phyloP scores from a whole-genome alignment of 495 filamentous ascomycete species.

The Lichina pygmaea region DNA sequence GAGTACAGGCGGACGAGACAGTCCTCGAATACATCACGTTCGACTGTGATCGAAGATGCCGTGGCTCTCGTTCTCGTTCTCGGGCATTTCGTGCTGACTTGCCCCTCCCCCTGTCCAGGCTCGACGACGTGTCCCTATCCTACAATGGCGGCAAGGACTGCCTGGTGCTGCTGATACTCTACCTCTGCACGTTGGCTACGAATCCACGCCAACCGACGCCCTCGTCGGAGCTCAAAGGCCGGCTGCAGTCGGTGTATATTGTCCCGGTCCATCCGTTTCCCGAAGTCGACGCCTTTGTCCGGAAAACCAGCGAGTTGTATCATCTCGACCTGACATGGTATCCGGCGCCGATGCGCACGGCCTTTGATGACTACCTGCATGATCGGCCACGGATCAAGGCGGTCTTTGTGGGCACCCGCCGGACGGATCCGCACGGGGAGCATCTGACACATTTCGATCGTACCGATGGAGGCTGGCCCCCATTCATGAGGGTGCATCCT shows the following conservation, averaged over 20 bases:
- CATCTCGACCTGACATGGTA: constrained; percentile 54
- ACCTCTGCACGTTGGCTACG: constrained; percentile 38
- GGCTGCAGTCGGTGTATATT: constrained; percentile 69
- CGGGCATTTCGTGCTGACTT: not conserved
- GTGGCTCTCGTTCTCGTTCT: not conserved
- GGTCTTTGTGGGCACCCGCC: constrained; percentile 74
- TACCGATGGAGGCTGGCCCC: constrained; percentile 77
- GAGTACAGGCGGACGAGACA: constrained; percentile 4
- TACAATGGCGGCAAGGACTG: constrained; percentile 99
- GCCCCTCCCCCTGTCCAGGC: constrained; percentile 15
- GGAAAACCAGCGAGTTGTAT: constrained; percentile 31
- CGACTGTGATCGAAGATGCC: not conserved
- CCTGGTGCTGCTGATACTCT: constrained; percentile 71
- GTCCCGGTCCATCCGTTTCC: constrained; percentile 53
- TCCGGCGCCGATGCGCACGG: constrained; percentile 46
- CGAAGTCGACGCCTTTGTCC: constrained; percentile 67
- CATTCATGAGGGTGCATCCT: constrained; percentile 79
- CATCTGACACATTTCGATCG: constrained; percentile 50
- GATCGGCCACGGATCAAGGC: constrained; percentile 38
- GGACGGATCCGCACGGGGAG: constrained; percentile 79
- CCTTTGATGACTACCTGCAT: constrained; percentile 50
- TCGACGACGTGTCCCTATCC: constrained; percentile 59
- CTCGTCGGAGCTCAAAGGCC: constrained; percentile 6
- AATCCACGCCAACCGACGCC: constrained; percentile 7
- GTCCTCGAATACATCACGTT: not conserved